Evolutionary conservation across 2,329 filamentous ascomycete species (phyloP).

Genomic region (Microdochium paspali): DNA sequence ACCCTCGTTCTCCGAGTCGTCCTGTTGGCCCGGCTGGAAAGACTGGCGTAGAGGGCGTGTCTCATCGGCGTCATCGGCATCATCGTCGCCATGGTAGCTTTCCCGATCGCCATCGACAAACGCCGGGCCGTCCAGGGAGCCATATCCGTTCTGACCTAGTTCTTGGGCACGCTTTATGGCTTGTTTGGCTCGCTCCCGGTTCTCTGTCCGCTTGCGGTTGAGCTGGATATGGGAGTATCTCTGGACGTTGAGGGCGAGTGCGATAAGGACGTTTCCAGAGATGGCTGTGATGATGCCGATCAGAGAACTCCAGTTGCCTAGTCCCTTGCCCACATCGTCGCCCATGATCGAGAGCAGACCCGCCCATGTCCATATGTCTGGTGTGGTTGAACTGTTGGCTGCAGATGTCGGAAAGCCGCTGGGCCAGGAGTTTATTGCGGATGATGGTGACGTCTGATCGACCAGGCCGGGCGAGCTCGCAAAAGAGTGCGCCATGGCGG

Average conservation of each 20-base stretch:
- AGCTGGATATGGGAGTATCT: conserved; percentile 88
- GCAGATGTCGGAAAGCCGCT: background rate
- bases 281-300: conserved; percentile 95
- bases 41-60: conserved; percentile 43
- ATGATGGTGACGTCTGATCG: background rate
- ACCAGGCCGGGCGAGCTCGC: background rate
- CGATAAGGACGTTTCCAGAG: conserved; percentile 86
- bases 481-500: background rate
- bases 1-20: conserved; percentile 23
- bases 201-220: conserved; percentile 56
- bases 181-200: conserved; percentile 43
- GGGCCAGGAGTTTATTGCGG: background rate
- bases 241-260: conserved; percentile 91
- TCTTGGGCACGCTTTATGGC: conserved; percentile 37
- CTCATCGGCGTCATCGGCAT: conserved; percentile 25
- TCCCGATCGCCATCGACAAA: no score
- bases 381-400: background rate
- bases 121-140: conserved; percentile 14
- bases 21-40: conserved; percentile 33
- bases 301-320: conserved; percentile 76
- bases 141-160: conserved; percentile 16
- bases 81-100: conserved; percentile 21
- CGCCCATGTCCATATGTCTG: background rate
- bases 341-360: conserved; percentile 5
- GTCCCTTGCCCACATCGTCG: conserved; percentile 32